Base-by-base conservation (phyloP, 2,329 filamentous ascomycete species). In the Fusarium sp. region DNA sequence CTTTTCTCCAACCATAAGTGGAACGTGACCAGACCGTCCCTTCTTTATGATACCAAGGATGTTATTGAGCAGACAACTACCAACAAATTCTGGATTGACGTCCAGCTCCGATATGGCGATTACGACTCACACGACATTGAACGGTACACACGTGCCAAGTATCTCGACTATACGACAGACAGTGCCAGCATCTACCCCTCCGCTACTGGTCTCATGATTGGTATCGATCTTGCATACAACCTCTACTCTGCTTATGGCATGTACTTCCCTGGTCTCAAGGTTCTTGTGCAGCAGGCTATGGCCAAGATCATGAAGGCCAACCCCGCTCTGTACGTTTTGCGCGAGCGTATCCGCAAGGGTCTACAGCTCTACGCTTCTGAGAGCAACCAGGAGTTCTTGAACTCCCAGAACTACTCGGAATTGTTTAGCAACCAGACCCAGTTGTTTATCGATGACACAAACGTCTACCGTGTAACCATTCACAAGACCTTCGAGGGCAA, bases 241-340 rank as follows among this genome's bases (percentile, higher is more conserved):
- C 85, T 99, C 44, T 98, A 98, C 86, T 98, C 96, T 13, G 96
- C 96, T 0, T 99, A 97, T 78, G 96, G 96, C 57, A 95, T 98
- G 85, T 99, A 98, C 86, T 99, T 99, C 91, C 96, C 96, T 53
- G 96, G 96, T 79, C 85, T 99, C 70, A 99, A 99, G 87, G 93
- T 95, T 53, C 89, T 99, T 30, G 87, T 99, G 31, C 97, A 99
- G 83, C 95, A 98, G 82, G 96, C 97, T 11, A 99, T 99, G 97
- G 95, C 95, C 54, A 99, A 99, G 91, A 91, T 99, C 81, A 99
- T 99, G 96, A 99, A 99, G 85, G 95, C 96, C 41, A 99, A 99
- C 79, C 96, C 96, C 22, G 96, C 96, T 6, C 85, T 99, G 36
- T 99, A 98, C 81, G 96, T 99, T 57, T 86, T 99, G 67, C 93